phyloP scores from a whole-genome alignment of 1,284 basidiomycete genomes.

The Caloboletus firmus region DNA sequence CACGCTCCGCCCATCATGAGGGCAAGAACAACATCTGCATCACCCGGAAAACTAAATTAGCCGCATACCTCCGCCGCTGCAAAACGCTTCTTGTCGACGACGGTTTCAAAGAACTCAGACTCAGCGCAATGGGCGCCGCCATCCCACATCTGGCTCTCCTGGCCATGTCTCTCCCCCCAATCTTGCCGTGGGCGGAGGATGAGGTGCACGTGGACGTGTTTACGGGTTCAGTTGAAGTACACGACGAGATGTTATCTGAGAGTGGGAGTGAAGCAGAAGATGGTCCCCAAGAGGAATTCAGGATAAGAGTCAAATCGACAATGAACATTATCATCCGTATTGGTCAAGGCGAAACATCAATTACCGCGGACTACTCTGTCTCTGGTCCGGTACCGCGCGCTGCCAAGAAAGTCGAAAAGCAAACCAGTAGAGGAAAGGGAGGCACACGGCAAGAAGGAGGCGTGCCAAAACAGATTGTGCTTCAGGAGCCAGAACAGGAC shows the following conservation, averaged over 20 bases:
- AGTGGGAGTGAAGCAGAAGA: constrained; percentile 56
- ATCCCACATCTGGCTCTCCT: constrained; percentile 81
- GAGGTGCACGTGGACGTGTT: constrained; percentile 68
- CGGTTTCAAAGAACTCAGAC: constrained; percentile 76
- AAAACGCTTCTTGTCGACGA: constrained; percentile 75
- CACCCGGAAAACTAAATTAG: constrained; percentile 75
- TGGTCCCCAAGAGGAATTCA: constrained; percentile 52
- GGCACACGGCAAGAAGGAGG: constrained; percentile 1
- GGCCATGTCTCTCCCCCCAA: constrained; percentile 67
- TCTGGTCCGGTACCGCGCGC: background rate
- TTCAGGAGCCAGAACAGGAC: constrained; percentile 39
- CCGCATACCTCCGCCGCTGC: constrained; percentile 76
- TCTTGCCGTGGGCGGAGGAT: constrained; percentile 66
- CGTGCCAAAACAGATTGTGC: constrained; percentile 29
- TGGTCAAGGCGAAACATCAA: constrained; percentile 52
- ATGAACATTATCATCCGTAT: constrained; percentile 61
- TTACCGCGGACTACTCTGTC: constrained; percentile 15
- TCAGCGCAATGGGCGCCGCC: constrained; percentile 85
- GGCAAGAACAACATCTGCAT: constrained; percentile 79
- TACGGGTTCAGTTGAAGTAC: constrained; percentile 76
- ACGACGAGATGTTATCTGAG: constrained; percentile 77
- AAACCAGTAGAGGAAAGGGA: constrained; percentile 3
- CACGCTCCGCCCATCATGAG: constrained; percentile 67
- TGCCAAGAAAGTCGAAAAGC: constrained; percentile 21
- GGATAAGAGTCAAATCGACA: constrained; percentile 68